Evolutionary conservation across 2,329 filamentous ascomycete species (phyloP), one percentile per base, ranked within the genome.

Genomic region (Neodidymelliopsis sp.): DNA sequence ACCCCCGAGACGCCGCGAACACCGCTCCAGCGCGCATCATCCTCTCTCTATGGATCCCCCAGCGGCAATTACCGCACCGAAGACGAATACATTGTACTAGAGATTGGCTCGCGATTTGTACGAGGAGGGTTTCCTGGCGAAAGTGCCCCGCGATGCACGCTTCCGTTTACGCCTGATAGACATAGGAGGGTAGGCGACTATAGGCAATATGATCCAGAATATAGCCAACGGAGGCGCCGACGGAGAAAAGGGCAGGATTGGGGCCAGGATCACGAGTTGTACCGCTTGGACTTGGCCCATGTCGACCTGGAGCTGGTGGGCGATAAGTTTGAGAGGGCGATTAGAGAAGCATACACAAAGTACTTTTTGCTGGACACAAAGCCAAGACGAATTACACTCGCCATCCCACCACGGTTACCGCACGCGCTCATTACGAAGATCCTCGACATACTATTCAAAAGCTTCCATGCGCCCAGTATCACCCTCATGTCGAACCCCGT

Each of bases 91-190:
- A 79, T 87, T 6, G 82, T 99, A 30, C 79, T 97, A 40, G 91
- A 97, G 70, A 71, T 97, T 25, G 92, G 91, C 1, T 83, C 89
- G 8, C 84, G 93, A 16, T 88, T 85, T 72, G 72, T 97, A 19
- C 85, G 88, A 33, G 87, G 88, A 8, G 94, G 94, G 0, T 94
- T 97, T 67, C 90, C 92, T 5, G 92, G 92, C 40, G 92, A 96
- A 71, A 82, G 86, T 31, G 75, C 79, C 3, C 91, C 91, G 12
- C 76, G 81, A 59, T 95, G 93, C 70, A 79, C 81, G 11, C 75
- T 92, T 16, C 79, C 82, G 16, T 93, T 91, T 70, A 84, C 85
- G 0, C 90, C 90, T 0, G 87, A 92, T 55, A 82, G 88, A 65
- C 86, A 89, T 65, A 83, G 89, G 43, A 83, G 93, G 53, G 84